A percentile compares a stretch with the other conserved stretches of the same genome.
Conservation (phyloP, 495 filamentous ascomycete species). For the Podospora pseudocomata region DNA sequence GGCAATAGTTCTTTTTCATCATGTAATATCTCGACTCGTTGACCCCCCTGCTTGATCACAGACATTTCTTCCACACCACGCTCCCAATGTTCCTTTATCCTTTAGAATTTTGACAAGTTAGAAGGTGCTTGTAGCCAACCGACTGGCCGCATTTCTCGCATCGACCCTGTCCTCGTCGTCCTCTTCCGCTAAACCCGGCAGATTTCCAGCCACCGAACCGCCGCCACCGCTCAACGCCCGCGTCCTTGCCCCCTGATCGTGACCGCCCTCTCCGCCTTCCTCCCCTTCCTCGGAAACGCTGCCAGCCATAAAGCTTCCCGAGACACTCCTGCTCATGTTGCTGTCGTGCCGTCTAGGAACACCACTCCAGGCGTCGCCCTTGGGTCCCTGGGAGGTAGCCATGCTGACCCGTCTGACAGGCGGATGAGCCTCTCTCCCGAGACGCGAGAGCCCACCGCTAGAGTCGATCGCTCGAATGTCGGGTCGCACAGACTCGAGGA, state of each 20-base stretch:
- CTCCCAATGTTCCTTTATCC: background rate
- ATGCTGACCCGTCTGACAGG: slow-evolving; percentile 68
- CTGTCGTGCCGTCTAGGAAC: slow-evolving; percentile 76
- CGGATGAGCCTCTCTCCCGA: slow-evolving; percentile 86
- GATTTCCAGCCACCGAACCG: slow-evolving; percentile 37
- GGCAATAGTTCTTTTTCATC: background rate
- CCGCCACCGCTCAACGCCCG: slow-evolving; percentile 57
- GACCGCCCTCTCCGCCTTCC: slow-evolving; percentile 29
- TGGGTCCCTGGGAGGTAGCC: slow-evolving; percentile 83
- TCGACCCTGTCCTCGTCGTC: slow-evolving; percentile 93
- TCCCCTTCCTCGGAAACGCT: slow-evolving; percentile 41
- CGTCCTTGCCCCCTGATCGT: slow-evolving; percentile 36
- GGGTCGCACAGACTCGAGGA: slow-evolving; percentile 84
- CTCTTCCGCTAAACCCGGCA: slow-evolving; percentile 68
- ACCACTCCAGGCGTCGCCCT: slow-evolving; percentile 96
- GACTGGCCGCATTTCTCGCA: slow-evolving; percentile 89
- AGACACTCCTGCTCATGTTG: slow-evolving; percentile 70
- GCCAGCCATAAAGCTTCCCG: slow-evolving; percentile 60
- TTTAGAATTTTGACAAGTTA: slow-evolving; percentile 31
- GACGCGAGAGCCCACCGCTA: slow-evolving; percentile 78
- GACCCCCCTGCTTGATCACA: background rate
- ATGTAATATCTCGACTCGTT: background rate
- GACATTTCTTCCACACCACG: background rate
- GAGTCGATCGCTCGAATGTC: slow-evolving; percentile 91
- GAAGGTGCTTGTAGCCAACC: slow-evolving; percentile 91